These are phyloP conservation scores for Xylaria sp. DNA, from an alignment of 2,329 filamentous ascomycete species.

Conservation along the genomic window DNA sequence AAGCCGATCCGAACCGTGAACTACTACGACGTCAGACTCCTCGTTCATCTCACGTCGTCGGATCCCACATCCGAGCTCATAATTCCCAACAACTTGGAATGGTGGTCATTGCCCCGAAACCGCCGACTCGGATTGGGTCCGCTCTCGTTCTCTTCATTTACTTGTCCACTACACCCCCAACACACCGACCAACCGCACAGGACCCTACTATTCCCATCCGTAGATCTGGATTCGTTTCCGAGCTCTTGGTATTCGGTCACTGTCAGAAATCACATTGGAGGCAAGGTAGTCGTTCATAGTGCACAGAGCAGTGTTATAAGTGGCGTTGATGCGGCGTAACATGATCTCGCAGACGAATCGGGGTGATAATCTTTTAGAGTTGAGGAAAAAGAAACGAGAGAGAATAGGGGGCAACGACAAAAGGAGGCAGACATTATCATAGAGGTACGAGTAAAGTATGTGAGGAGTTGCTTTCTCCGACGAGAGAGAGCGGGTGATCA, in stretches of 20 bases:
- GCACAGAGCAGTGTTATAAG: not conserved
- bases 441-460: not conserved
- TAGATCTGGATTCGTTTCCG: not conserved
- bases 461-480: not conserved
- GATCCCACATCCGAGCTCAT: not conserved
- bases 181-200: not conserved
- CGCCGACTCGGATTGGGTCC: not conserved
- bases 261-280: not conserved
- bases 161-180: not conserved
- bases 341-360: conserved; percentile 27
- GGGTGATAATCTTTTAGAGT: not conserved
- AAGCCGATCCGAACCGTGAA: not conserved
- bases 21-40: not conserved
- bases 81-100: not conserved
- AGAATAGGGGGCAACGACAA: not conserved
- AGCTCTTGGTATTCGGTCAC: not conserved
- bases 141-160: not conserved
- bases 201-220: not conserved
- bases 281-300: not conserved
- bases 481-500: not conserved
- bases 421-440: not conserved
- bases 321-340: conserved; percentile 27
- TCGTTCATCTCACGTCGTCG: not conserved
- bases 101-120: not conserved
- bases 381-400: not conserved